Evolutionary conservation across 2,329 filamentous ascomycete genomes (phyloP).

Genomic region (Aspergillus piperis): DNA sequence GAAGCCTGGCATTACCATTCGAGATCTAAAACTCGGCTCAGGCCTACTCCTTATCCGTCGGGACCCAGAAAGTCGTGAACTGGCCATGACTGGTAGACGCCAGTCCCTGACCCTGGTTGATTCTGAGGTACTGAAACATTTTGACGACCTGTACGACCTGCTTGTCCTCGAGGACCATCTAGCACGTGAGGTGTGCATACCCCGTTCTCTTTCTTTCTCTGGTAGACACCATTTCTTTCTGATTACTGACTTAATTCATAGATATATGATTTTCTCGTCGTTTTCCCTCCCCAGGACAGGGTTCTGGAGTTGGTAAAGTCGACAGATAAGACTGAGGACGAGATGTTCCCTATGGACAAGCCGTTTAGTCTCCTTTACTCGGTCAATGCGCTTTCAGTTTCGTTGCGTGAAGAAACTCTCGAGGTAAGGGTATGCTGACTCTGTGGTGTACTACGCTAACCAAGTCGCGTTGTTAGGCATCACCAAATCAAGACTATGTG

Average conservation of each 20-base stretch:
- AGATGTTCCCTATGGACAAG: slow-evolving; percentile 68
- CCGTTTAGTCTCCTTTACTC: slow-evolving; percentile 76
- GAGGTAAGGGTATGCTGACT: slow-evolving; percentile 26
- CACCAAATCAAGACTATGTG: slow-evolving; percentile 40
- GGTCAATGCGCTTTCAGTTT: slow-evolving; percentile 65
- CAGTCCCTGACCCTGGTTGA: slow-evolving; percentile 66
- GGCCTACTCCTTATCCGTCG: slow-evolving; percentile 67
- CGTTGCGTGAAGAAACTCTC: slow-evolving; percentile 53
- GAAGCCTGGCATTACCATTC: slow-evolving; percentile 61
- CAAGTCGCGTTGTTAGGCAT: slow-evolving; percentile 27
- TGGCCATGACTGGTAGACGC: slow-evolving; percentile 37
- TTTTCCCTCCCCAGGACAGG: slow-evolving; percentile 68
- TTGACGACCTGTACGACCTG: slow-evolving; percentile 79
- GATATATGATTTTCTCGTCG: slow-evolving; percentile 71
- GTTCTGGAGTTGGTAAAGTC: slow-evolving; percentile 62
- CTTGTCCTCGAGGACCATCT: slow-evolving; percentile 71
- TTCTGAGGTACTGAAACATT: slow-evolving; percentile 76
- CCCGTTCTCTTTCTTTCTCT: not conserved
- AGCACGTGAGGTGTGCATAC: slow-evolving; percentile 61
- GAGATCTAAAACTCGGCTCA: slow-evolving; percentile 66
- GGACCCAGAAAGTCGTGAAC: slow-evolving; percentile 52
- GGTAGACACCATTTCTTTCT: slow-evolving; percentile 5
- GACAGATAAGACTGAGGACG: slow-evolving; percentile 53
- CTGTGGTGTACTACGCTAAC: slow-evolving; percentile 2
- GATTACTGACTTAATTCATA: slow-evolving; percentile 23